Evolutionary conservation across 352 stramenopile genomes (phyloP), one percentile per base, ranked within the genome.

Genomic region (Vaucheria bursata): DNA sequence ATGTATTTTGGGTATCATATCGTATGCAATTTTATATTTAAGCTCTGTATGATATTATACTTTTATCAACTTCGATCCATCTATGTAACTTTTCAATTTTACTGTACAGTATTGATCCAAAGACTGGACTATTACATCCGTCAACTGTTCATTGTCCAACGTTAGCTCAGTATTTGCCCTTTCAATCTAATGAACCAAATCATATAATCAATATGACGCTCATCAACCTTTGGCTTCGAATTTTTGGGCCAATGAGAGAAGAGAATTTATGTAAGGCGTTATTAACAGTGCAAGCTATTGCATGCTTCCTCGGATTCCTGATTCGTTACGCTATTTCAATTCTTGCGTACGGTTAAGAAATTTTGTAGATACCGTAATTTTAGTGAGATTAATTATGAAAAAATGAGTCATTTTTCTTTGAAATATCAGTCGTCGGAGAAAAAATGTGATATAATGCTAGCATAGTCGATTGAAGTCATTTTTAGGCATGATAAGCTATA

Each of bases 61-160:
- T n/a, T n/a, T n/a, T n/a, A n/a, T n/a, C n/a, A n/a, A n/a, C n/a
- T n/a, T n/a, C n/a, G n/a, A n/a, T n/a, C n/a, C n/a, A n/a, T n/a
- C n/a, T n/a, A n/a, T n/a, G n/a, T n/a, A n/a, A n/a, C n/a, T n/a
- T n/a, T n/a, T n/a, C n/a, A n/a, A n/a, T n/a, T n/a, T n/a, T n/a
- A n/a, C n/a, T n/a, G n/a, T n/a, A n/a, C 45, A 59, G 45, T 12
- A 25, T 85, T 29, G 39, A 85, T 86, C 79, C 90, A 1, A 86
- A 90, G 71, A 97, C 91, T n/a, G 90, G 89, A 2, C 82, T 95
- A 33, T 88, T 98, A 40, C 88, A 96, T 71, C 91, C 92, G 7
- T 97, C 92, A 12, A 59, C 45, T 18, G 45, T 59, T 12, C 12
- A 59, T 12, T 59, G 45, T 25, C 12, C 12, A 25, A 12, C 29